Evolutionary conservation across 2,329 filamentous ascomycete genomes (phyloP).

Genomic region (Knoxdaviesia capensis): DNA sequence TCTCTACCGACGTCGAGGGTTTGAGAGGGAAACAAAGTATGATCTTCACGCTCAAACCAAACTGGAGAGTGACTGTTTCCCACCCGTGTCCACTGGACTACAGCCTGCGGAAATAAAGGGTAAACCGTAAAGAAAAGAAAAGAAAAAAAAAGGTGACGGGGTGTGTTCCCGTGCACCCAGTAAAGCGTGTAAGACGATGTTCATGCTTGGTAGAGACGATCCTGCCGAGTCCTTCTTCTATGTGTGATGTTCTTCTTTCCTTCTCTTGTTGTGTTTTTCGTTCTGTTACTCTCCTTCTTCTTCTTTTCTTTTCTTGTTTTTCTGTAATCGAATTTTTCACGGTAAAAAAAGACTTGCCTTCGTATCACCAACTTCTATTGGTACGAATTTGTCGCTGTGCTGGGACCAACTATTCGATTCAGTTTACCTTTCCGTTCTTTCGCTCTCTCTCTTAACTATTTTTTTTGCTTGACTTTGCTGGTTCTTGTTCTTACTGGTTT

Average conservation of each 20-base stretch:
- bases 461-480: conserved; percentile 2
- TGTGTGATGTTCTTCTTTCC: background rate
- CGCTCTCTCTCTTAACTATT: conserved; percentile 2
- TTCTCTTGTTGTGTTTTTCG: background rate
- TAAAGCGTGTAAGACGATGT: too few species aligned
- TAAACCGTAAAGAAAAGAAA: too few species aligned
- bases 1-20: too few species aligned
- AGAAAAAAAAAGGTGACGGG: too few species aligned
- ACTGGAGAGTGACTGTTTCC: too few species aligned
- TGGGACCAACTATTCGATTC: background rate
- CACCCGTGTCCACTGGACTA: too few species aligned
- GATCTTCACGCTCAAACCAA: too few species aligned
- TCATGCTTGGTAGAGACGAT: too few species aligned
- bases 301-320: conserved; percentile 5
- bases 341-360: conserved; percentile 2
- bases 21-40: too few species aligned
- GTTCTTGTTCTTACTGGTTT: conserved; percentile 1
- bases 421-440: conserved; percentile 1
- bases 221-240: background rate
- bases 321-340: conserved; percentile 2
- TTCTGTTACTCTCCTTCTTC: conserved; percentile 3
- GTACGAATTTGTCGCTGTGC: background rate
- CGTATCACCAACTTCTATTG: conserved; percentile 3
- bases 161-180: too few species aligned
- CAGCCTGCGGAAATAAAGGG: too few species aligned